Base-by-base conservation (phyloP, 2,329 filamentous ascomycete genomes). In the Aspergillus hortae region DNA sequence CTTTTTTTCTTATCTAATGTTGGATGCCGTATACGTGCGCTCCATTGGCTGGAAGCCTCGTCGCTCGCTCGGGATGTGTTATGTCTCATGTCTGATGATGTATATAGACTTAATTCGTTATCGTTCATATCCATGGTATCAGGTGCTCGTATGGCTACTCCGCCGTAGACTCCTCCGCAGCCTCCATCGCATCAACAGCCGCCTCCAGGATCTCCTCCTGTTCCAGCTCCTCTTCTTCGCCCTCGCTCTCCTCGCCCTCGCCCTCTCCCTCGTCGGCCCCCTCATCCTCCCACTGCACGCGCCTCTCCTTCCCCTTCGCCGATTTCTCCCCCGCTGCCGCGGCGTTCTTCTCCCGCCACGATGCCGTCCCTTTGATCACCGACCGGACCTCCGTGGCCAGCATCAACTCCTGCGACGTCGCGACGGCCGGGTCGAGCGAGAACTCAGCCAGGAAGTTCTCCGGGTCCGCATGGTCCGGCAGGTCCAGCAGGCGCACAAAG, bases 331-430 rank as follows among this genome's bases (percentile, higher is more conserved):
- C 27, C 44, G 32, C 32, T 44, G 48, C 46, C 36, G 46, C 46
- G 15, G 32, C 45, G 33, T 41, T 44, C 54, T n/a, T 45, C 44
- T 55, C 59, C 53, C 55, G 61, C 68, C 68, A 71, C 40, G 55
- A 47, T 12, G 64, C 57, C 43, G 66, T 59, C 11, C 63, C 61
- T 51, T 68, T 70, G 41, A 73, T 65, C 40, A 60, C 61, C 25
- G 65, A 58, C 46, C 72, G 52, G 17, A 74, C 56, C 53, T 74
- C 71, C 23, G 69, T 67, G 40, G 68, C 67, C 46, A 72, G 52
- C 45, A 57, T 52, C 51, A 68, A 55, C 51, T 67, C 64, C 53
- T 57, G 55, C 32, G 57, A 48, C 9, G 53, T 55, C 19, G 58
- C 60, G 2, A 36, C 51, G 5, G 55, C 56, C 11, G 60, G 35